Evolutionary conservation across 176 grass and related monocot species (phyloP), one percentile per base, ranked within the genome.

Genomic region (Metroxylon sagu): DNA sequence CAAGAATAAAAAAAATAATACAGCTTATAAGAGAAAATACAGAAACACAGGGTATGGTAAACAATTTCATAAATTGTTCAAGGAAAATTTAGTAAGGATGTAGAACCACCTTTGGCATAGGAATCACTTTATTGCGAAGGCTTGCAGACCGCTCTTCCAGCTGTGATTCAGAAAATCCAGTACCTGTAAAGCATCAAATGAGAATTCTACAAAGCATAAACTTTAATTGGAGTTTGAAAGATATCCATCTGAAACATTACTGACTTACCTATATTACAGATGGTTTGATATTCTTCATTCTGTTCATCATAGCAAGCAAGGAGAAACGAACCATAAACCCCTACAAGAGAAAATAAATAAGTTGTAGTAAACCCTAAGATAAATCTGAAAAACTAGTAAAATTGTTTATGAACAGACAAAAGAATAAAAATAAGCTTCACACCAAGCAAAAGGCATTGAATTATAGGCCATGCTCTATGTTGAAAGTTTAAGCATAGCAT

Each of bases 231-330:
- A 43, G 8, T 43, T 43, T 43, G 1, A 43, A 43, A 43, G 35
- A 25, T 72, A 16, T 23, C 1, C 16, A 8, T 19, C 15, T 39
- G 21, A 4, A 50, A 48, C 5, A 19, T 50, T 50, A 15, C 18
- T 21, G 6, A 43, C 53, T 53, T 85, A 96, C 93, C 93, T 83
- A 91, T 97, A 62, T 91, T 91, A 61, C 93, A 97, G 57, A 97
- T 97, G 50, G 83, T 91, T 83, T 97, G 87, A 56, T 97, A 97
- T 77, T 96, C 92, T 55, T 97, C 92, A 53, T 97, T 97, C 18
- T 85, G 72, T 49, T 97, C 92, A 78, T 97, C 83, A 54, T 97
- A 97, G 70, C 87, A 97, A 60, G 92, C 92, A 51, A 97, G 78
- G 29, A 97, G 80, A 70, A 97, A 97, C 35, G 92, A 85, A 63